Percentiles rank a stretch among this genome's conserved stretches.
These are phyloP conservation scores for Trametes punicea DNA, from an alignment of 768 basidiomycete genomes.

Conservation along the genomic window DNA sequence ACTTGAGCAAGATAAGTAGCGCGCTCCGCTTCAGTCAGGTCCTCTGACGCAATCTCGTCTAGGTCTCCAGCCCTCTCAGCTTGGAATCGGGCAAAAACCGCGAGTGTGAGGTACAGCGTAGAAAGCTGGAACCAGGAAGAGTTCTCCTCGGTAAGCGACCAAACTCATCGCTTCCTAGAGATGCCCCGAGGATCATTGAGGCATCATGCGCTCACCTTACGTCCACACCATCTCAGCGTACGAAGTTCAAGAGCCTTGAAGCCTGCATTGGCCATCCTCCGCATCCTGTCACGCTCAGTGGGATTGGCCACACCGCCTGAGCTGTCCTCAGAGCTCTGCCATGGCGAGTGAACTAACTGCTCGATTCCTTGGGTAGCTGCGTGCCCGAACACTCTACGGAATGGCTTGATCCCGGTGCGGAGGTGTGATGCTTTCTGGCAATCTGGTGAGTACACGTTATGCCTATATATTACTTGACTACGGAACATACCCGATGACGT, in stretches of 20 bases:
- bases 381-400: neutral
- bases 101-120: neutral
- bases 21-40: neutral
- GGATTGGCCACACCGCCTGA: neutral
- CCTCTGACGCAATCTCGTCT: neutral
- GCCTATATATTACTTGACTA: neutral
- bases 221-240: neutral
- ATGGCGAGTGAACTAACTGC: neutral
- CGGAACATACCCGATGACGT: neutral
- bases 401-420: neutral
- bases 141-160: neutral
- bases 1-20: neutral
- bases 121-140: neutral
- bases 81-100: neutral
- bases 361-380: neutral
- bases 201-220: neutral
- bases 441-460: neutral
- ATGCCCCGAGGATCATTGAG: neutral
- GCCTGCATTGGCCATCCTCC: neutral
- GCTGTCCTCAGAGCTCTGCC: neutral
- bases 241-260: neutral
- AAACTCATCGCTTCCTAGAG: too few relatives aligned
- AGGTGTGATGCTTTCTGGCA: neutral
- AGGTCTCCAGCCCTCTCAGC: neutral
- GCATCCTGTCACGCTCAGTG: neutral